phyloP scores from a whole-genome alignment of 148 eudicot genomes.

The Chenopodium quinoa region DNA sequence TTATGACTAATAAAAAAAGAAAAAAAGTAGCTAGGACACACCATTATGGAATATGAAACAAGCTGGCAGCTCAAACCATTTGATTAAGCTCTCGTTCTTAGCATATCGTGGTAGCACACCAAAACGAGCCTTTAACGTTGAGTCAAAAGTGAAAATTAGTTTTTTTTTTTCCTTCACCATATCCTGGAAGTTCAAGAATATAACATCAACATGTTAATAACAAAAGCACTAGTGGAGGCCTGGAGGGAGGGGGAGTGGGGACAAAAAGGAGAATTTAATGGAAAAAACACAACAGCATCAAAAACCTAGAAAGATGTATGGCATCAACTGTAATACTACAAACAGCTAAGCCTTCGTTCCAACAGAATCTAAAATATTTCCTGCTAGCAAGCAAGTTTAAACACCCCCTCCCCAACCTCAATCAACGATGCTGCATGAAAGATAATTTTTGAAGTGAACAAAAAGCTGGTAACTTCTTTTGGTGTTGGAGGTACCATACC shows the following conservation, averaged over 20 bases:
- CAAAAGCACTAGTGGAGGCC: neutral
- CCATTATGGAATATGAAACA: conserved; percentile 98
- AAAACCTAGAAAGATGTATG: neutral
- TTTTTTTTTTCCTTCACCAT: conserved; percentile 89
- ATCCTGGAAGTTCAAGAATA: conserved; percentile 51
- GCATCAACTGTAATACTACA: neutral
- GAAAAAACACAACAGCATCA: neutral
- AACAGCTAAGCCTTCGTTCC: neutral
- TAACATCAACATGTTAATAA: neutral
- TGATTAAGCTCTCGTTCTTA: conserved; percentile 76
- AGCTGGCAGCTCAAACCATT: conserved; percentile 97
- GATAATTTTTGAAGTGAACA: neutral
- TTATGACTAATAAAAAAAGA: neutral
- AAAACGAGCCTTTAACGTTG: conserved; percentile 76
- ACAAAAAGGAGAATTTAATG: neutral
- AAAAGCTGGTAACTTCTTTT: neutral
- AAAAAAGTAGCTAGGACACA: conserved; percentile 29
- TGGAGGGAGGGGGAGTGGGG: neutral
- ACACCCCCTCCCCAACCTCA: neutral
- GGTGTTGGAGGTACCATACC: conserved; percentile 37
- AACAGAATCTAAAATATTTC: neutral
- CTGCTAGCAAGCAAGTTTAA: neutral
- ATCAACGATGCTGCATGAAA: neutral
- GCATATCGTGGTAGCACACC: conserved; percentile 94
- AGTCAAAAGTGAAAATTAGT: conserved; percentile 63